Base-by-base conservation (phyloP, 768 basidiomycete genomes). In the Amanita fuliginea region DNA sequence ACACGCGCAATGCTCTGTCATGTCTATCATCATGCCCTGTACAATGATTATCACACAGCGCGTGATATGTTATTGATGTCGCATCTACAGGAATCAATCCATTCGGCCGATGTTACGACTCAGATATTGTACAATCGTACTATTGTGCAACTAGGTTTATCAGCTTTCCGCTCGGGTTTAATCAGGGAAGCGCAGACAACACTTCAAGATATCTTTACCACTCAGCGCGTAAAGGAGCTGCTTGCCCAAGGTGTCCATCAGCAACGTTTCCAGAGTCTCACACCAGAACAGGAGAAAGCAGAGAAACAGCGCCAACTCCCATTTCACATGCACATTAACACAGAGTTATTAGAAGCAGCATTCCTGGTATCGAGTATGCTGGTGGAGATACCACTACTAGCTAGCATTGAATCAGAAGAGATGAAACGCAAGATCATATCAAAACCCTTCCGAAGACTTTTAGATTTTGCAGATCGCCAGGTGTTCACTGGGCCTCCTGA, bases 291-390 rank as follows among this genome's bases (percentile, higher is more conserved):
- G 67, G 96, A 99, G 64, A 88, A 93, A 61, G 83, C 93, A 2
- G 96, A 99, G 65, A 89, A 93, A 56, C 85, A 92, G 56, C 80
- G 96, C 30, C 91, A 97, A 58, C 75, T 99, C 19, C 96, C 96
- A 24, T 99, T 98, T 83, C 96, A 99, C 66, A 88, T 98, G 86
- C 96, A 99, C 67, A 93, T 98, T 68, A 99, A 98, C 70, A 91
- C 96, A 11, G 96, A 98, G 66, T 74, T 99, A 7, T 73, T 98
- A 49, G 96, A 98, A 66, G 94, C 94, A 16, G 96, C 92, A 1
- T 99, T 98, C 74, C 76, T 99, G 37, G 93, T 96, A 14, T 94
- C 91, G 13, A 97, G 94, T 69, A 99, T 99, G 96, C 77, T 99
- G 33, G 86, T 97, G 34, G 96, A 98, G 68, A 93, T 99, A 14